Evolutionary conservation across 1,284 basidiomycete genomes (phyloP).

Genomic region (Megacollybia platyphylla): DNA sequence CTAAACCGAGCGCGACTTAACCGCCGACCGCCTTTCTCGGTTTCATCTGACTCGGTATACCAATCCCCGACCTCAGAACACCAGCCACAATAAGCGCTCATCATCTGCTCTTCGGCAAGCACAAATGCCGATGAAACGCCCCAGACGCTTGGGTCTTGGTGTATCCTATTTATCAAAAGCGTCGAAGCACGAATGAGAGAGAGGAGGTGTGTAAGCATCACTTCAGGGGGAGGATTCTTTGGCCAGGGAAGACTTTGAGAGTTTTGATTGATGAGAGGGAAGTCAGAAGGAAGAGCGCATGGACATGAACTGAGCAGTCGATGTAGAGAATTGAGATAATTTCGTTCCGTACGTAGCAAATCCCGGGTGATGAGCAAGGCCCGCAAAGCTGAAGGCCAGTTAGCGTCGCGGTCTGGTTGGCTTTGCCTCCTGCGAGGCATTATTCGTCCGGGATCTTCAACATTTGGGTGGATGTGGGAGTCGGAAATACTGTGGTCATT

Average conservation of each 20-base stretch:
- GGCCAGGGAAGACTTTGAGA: slow-evolving; percentile 14
- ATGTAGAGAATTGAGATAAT: slow-evolving; percentile 40
- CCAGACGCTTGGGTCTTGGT: slow-evolving; percentile 47
- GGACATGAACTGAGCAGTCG: slow-evolving; percentile 19
- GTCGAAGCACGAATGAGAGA: slow-evolving; percentile 36
- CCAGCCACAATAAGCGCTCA: slow-evolving; percentile 47
- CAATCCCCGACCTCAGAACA: slow-evolving; percentile 47
- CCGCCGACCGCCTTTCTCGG: slow-evolving; percentile 11
- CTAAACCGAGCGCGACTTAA: slow-evolving; percentile 8
- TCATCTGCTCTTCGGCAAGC: slow-evolving; percentile 36
- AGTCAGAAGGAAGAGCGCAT: slow-evolving; percentile 1
- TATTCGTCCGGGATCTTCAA: not conserved
- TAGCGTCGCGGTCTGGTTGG: slow-evolving; percentile 10
- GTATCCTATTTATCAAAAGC: slow-evolving; percentile 30
- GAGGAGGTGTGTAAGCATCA: slow-evolving; percentile 38
- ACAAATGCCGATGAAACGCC: slow-evolving; percentile 51
- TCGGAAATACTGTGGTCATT: not conserved
- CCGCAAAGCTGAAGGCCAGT: slow-evolving; percentile 42
- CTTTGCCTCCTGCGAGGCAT: not conserved
- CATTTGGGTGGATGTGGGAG: not conserved
- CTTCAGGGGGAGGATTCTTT: slow-evolving; percentile 30
- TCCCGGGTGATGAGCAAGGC: slow-evolving; percentile 47
- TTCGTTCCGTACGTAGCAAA: slow-evolving; percentile 53
- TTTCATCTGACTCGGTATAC: slow-evolving; percentile 23
- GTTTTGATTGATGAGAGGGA: not conserved